Conservation (phyloP, 176 grass and related monocot genomes). For the Paspalum vaginatum region DNA sequence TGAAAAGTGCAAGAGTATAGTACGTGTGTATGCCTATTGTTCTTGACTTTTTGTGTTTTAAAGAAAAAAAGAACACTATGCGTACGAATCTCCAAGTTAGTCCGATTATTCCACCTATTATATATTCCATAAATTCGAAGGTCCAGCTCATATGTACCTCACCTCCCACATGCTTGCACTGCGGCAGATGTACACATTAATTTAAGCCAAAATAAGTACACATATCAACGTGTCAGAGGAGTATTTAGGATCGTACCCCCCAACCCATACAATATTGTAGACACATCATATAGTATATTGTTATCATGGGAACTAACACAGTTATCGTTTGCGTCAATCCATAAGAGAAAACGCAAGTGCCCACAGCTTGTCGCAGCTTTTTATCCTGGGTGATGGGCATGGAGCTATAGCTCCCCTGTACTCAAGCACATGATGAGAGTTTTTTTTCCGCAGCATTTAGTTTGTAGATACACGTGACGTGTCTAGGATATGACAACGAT, state of each 20-base stretch:
- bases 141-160: not conserved
- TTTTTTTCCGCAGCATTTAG: not conserved
- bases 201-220: not conserved
- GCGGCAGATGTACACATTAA: not conserved
- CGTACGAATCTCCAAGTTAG: not conserved
- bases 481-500: not conserved
- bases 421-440: not conserved
- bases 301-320: too few relatives aligned
- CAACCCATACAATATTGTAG: not conserved
- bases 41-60: too few relatives aligned
- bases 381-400: not conserved
- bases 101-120: too few relatives aligned
- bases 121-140: not conserved
- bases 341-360: not conserved
- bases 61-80: not conserved
- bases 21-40: too few relatives aligned
- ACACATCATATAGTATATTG: too few relatives aligned
- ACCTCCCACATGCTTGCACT: slow-evolving; percentile 4
- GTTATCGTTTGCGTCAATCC: not conserved
- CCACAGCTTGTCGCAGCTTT: not conserved
- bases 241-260: not conserved
- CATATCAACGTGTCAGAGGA: not conserved
- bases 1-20: too few relatives aligned
- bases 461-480: slow-evolving; percentile 1
- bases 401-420: not conserved